These are phyloP conservation scores for Sabuloglossum arenarium DNA, from an alignment of 495 filamentous ascomycete genomes.

Conservation along the genomic window DNA sequence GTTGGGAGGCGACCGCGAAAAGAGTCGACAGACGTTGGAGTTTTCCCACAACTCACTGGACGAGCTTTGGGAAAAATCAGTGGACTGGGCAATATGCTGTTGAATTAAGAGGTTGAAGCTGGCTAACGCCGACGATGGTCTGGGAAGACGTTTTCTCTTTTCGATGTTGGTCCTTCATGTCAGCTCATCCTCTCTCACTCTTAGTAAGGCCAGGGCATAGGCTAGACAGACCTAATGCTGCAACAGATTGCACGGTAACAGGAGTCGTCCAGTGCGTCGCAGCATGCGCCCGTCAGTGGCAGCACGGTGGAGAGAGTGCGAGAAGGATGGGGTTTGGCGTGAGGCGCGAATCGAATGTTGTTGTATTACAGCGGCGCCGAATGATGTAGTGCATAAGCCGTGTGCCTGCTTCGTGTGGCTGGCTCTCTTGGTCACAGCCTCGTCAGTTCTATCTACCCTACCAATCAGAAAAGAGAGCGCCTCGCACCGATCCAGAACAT, in stretches of 20 bases:
- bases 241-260: not conserved
- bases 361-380: not conserved
- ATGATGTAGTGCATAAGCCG: not conserved
- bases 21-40: not conserved
- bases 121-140: not conserved
- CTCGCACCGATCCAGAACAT: too few relatives aligned
- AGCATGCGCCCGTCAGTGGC: not conserved
- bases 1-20: not conserved
- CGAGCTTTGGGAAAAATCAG: not conserved
- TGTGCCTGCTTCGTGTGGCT: conserved; percentile 1
- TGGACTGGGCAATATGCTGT: not conserved
- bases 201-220: too few relatives aligned
- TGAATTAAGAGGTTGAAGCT: not conserved
- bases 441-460: too few relatives aligned
- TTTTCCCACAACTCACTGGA: not conserved
- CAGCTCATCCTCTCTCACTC: too few relatives aligned
- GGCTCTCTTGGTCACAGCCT: not conserved
- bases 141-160: not conserved
- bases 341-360: not conserved
- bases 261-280: not conserved
- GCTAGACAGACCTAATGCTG: not conserved
- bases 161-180: not conserved
- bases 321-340: not conserved
- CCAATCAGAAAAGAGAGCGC: too few relatives aligned
- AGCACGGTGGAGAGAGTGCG: not conserved